Conservation (phyloP, 2,329 filamentous ascomycete species). For the Fusarium setosum region DNA sequence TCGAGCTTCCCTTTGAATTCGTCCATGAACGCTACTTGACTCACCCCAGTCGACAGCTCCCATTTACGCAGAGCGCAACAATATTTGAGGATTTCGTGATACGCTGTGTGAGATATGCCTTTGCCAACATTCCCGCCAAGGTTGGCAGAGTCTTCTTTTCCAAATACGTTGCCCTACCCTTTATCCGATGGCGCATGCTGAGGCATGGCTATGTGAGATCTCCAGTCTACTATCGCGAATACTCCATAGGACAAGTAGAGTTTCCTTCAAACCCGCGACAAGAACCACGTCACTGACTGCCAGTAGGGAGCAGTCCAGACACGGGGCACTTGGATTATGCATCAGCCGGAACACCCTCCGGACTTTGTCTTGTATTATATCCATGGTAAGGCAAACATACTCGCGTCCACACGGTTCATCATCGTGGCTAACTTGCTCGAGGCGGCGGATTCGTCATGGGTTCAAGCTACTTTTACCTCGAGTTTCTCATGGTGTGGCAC, state of each 20-base stretch:
- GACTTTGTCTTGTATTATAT: constrained; percentile 86
- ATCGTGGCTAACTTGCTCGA: constrained; percentile 44
- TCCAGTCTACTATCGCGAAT: constrained; percentile 72
- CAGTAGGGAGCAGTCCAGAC: constrained; percentile 53
- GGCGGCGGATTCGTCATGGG: constrained; percentile 88
- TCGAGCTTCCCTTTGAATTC: constrained; percentile 45
- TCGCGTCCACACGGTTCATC: neutral
- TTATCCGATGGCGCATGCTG: constrained; percentile 80
- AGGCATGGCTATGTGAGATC: constrained; percentile 74
- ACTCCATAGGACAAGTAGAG: constrained; percentile 46
- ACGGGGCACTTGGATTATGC: constrained; percentile 76
- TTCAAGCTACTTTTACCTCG: constrained; percentile 84
- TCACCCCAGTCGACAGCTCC: constrained; percentile 51
- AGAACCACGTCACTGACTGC: neutral
- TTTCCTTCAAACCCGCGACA: neutral
- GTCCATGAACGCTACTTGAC: constrained; percentile 47
- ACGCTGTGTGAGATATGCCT: constrained; percentile 82
- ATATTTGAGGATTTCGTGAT: constrained; percentile 83
- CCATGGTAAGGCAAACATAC: constrained; percentile 68
- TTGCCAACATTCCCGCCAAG: constrained; percentile 74
- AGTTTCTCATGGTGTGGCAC: constrained; percentile 82
- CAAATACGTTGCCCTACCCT: constrained; percentile 77
- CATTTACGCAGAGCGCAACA: constrained; percentile 77
- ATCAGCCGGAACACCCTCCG: constrained; percentile 68
- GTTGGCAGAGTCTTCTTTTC: constrained; percentile 83